Conservation (phyloP, 1,284 basidiomycete species). For the Coniophora puteana region DNA sequence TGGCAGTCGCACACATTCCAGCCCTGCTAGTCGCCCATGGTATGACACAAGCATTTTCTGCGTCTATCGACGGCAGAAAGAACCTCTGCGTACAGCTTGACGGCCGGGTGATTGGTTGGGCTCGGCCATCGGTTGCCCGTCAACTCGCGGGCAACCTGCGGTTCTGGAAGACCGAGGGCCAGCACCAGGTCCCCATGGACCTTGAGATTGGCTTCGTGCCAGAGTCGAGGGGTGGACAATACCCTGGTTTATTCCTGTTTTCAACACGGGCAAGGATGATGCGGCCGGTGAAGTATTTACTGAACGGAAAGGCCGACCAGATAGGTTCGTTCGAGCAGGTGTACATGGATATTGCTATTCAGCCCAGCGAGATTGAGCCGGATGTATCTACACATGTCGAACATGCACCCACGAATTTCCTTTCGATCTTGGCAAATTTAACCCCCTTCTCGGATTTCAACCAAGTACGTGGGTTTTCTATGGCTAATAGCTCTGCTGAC, state of each 20-base stretch:
- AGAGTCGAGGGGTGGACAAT: slow-evolving; percentile 90
- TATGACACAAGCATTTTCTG: slow-evolving; percentile 89
- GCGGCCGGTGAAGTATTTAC: slow-evolving; percentile 92
- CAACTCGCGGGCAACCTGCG: slow-evolving; percentile 85
- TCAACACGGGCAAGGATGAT: slow-evolving; percentile 91
- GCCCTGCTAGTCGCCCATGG: slow-evolving; percentile 84
- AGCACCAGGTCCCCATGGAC: slow-evolving; percentile 84
- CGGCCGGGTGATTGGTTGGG: slow-evolving; percentile 96
- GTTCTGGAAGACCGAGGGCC: slow-evolving; percentile 93
- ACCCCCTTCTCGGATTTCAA: slow-evolving; percentile 96
- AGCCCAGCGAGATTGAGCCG: slow-evolving; percentile 83
- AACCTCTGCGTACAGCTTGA: slow-evolving; percentile 93
- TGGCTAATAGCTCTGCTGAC: slow-evolving; percentile 6
- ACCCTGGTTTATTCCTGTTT: slow-evolving; percentile 96
- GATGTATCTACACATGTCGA: slow-evolving; percentile 90
- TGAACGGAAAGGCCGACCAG: slow-evolving; percentile 86
- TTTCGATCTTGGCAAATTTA: slow-evolving; percentile 83
- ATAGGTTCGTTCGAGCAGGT: slow-evolving; percentile 98
- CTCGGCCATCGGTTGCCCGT: slow-evolving; percentile 69
- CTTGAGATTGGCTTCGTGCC: slow-evolving; percentile 95
- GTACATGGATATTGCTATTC: slow-evolving; percentile 98
- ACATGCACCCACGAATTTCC: slow-evolving; percentile 91
- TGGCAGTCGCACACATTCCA: slow-evolving; percentile 79
- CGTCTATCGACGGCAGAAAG: slow-evolving; percentile 74
- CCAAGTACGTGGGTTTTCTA: slow-evolving; percentile 51